Percentiles rank a stretch among this genome's conserved stretches.
These are phyloP conservation scores for Penicillium verhagenii DNA, from an alignment of 495 filamentous ascomycete genomes.

Conservation along the genomic window DNA sequence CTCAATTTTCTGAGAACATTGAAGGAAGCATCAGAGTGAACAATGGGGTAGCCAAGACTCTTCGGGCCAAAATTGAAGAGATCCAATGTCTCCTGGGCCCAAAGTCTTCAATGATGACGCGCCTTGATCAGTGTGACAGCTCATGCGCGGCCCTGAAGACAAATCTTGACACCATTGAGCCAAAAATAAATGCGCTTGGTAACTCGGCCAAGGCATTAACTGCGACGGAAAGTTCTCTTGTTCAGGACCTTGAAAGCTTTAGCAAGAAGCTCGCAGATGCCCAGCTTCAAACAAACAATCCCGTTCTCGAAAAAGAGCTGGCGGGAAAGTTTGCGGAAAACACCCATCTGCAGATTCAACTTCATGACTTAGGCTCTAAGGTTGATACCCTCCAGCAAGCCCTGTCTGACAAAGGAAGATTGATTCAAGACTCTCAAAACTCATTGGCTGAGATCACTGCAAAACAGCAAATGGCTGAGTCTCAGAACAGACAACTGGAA, in stretches of 20 bases:
- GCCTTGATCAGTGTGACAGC: conserved; percentile 19
- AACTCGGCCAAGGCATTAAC: conserved; percentile 15
- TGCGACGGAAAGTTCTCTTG: conserved; percentile 19
- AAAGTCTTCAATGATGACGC: conserved; percentile 23
- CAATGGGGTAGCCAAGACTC: conserved; percentile 2
- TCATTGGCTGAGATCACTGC: conserved; percentile 16
- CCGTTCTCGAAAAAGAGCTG: conserved; percentile 10
- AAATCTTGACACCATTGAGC: conserved; percentile 18
- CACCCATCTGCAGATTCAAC: conserved; percentile 22
- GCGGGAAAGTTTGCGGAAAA: conserved; percentile 22
- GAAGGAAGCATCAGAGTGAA: conserved; percentile 18
- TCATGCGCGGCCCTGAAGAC: conserved; percentile 13
- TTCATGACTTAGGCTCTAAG: conserved; percentile 20
- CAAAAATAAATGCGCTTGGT: conserved; percentile 18
- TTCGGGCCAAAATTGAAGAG: conserved; percentile 23
- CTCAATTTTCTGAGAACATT: conserved; percentile 15
- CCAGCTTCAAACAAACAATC: conserved; percentile 15
- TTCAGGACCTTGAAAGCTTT: conserved; percentile 21
- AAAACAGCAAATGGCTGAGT: conserved; percentile 15
- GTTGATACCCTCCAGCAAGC: conserved; percentile 14
- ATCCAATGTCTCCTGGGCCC: conserved; percentile 19
- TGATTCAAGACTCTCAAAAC: conserved; percentile 17
- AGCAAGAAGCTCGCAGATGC: conserved; percentile 20
- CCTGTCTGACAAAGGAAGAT: conserved; percentile 13
- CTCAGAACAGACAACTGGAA: conserved; percentile 8